phyloP scores from a whole-genome alignment of 176 grass and related monocot genomes.

The Triticum monococcum region DNA sequence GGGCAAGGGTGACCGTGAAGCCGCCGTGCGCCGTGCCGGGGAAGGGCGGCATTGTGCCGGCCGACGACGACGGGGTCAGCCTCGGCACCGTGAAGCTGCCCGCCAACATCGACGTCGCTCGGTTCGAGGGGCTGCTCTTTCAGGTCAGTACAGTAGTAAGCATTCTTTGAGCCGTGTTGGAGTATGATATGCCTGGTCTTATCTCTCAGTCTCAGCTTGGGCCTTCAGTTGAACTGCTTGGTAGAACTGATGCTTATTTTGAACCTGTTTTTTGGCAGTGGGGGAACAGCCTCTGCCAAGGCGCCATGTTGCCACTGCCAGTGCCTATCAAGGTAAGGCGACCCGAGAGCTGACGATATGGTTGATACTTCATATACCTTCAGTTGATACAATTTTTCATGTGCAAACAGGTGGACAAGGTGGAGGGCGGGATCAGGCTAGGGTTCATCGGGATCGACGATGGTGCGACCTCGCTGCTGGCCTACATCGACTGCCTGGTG shows the following conservation, averaged over 20 bases:
- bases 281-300: conserved; percentile 96
- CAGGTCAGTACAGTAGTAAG: conserved; percentile 43
- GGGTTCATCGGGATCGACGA: conserved; percentile 62
- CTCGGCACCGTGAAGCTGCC: conserved; percentile 94
- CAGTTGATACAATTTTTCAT: not conserved
- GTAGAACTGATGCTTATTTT: too few species aligned
- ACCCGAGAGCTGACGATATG: not conserved
- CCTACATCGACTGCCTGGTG: conserved; percentile 91
- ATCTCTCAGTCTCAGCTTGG: too few species aligned
- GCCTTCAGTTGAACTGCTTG: not conserved
- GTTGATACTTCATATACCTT: not conserved
- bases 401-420: conserved; percentile 72
- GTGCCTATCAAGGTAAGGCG: conserved; percentile 77
- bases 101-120: conserved; percentile 58
- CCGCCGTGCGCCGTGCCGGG: conserved; percentile 26
- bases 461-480: conserved; percentile 52
- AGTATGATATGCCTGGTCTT: not conserved
- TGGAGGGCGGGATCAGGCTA: conserved; percentile 67
- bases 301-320: conserved; percentile 81
- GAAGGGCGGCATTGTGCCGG: conserved; percentile 49
- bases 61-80: conserved; percentile 53
- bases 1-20: not conserved
- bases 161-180: not conserved
- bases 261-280: conserved; percentile 50
- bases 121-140: conserved; percentile 70